Percentiles rank a stretch among this genome's conserved stretches.
Conservation (phyloP, 2,329 filamentous ascomycete genomes). For the Didymella sp. region DNA sequence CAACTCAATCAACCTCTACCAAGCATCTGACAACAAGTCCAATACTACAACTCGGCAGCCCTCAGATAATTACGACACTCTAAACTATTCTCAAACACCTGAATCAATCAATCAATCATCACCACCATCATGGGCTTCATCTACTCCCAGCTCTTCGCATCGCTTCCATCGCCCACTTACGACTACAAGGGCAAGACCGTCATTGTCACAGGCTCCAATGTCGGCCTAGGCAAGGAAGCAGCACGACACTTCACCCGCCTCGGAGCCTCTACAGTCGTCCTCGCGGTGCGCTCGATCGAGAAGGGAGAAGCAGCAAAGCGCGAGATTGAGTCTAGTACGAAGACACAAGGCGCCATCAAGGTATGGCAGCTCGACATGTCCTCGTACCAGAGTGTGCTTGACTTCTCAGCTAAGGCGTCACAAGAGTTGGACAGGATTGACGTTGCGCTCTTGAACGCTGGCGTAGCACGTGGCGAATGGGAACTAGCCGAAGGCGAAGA, state of each 20-base stretch:
- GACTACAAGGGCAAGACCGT: constrained; percentile 45
- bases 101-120: no score
- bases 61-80: neutral
- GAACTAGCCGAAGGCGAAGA: constrained; percentile 38
- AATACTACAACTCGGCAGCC: neutral
- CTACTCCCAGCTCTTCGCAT: constrained; percentile 41
- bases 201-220: constrained; percentile 52
- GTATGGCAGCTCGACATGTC: constrained; percentile 38
- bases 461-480: constrained; percentile 31
- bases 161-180: constrained; percentile 26
- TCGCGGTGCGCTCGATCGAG: constrained; percentile 38
- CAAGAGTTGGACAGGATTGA: constrained; percentile 38
- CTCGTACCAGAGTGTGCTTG: constrained; percentile 26
- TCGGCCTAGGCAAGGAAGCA: constrained; percentile 44
- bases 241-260: constrained; percentile 37
- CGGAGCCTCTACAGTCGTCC: constrained; percentile 35
- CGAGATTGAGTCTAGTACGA: constrained; percentile 28
- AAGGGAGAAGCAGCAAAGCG: constrained; percentile 41
- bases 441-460: constrained; percentile 46
- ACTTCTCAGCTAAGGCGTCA: constrained; percentile 28
- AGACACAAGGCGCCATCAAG: constrained; percentile 23
- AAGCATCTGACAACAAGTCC: neutral
- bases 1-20: neutral
- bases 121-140: constrained; percentile 6
- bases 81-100: neutral